Percentiles rank a stretch among this genome's conserved stretches.
Evolutionary conservation across 352 stramenopile genomes (phyloP).

Genomic region (Pythium vanterpoolii): DNA sequence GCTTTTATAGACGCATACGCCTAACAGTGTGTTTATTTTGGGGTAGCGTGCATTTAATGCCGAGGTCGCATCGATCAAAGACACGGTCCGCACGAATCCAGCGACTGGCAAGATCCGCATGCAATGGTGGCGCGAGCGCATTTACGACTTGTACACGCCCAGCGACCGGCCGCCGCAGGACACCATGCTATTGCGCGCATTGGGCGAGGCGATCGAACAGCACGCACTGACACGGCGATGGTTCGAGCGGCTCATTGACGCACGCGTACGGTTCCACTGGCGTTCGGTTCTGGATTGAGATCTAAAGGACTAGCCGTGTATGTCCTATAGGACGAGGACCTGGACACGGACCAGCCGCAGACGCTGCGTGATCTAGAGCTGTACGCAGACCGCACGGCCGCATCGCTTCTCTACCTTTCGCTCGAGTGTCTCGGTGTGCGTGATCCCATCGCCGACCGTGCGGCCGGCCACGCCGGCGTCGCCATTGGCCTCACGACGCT

Average conservation of each 20-base stretch:
- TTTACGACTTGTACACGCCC: slow-evolving; percentile 63
- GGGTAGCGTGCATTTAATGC: slow-evolving; percentile 85
- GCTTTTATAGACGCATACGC: background rate
- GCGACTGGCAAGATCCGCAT: slow-evolving; percentile 88
- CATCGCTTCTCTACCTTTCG: slow-evolving; percentile 88
- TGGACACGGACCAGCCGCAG: slow-evolving; percentile 74
- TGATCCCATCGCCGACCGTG: slow-evolving; percentile 69
- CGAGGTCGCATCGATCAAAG: slow-evolving; percentile 88
- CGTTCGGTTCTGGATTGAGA: background rate
- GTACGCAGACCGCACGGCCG: slow-evolving; percentile 87
- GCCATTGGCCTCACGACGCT: slow-evolving; percentile 84
- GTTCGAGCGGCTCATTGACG: slow-evolving; percentile 90
- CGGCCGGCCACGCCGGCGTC: slow-evolving; percentile 81
- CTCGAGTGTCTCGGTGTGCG: slow-evolving; percentile 83
- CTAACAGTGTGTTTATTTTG: background rate
- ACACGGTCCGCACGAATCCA: slow-evolving; percentile 82
- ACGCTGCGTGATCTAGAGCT: slow-evolving; percentile 74
- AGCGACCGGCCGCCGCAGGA: slow-evolving; percentile 25
- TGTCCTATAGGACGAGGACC: slow-evolving; percentile 62
- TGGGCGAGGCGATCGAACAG: slow-evolving; percentile 61
- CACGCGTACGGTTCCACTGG: slow-evolving; percentile 37
- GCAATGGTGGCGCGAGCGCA: slow-evolving; percentile 90
- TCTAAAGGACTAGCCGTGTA: background rate
- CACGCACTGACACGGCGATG: slow-evolving; percentile 84
- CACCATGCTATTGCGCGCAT: slow-evolving; percentile 65